Evolutionary conservation across 108 stramenopile genomes (phyloP), one percentile per base, ranked within the genome.

Genomic region (Aurantiochytrium sp.): DNA sequence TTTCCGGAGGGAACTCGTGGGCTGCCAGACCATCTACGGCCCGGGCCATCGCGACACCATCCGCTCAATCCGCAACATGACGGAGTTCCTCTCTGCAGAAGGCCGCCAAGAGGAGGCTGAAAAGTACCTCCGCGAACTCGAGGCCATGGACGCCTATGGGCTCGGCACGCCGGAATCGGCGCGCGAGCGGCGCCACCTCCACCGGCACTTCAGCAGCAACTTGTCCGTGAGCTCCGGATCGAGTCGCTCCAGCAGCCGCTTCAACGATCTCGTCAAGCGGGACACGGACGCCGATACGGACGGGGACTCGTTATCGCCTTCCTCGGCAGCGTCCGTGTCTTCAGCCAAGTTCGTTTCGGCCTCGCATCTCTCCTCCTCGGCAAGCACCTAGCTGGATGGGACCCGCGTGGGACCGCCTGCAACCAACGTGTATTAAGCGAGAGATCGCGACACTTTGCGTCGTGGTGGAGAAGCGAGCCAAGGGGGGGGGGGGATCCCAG

Each of bases 51-150:
- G 73, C 6, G 73, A 81, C 73, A 81, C 73, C 10, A 81, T 81
- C 30, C 73, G 73, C 39, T 81, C 73, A 48, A 41, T 81, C 32
- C 73, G 73, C 39, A 81, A 81, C 73, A 81, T 81, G 73, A 24
- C 73, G 10, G 73, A 81, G 45, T 81, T 81, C 30, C 30, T 81
- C 24, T 12, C 39, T 8, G 12, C 73, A 24, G 24, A 81, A 24
- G 39, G 73, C 8, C 73, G 73, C 12, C 73, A 42, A 21, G 73
- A 48, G 19, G 73, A 81, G 30, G 73, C 73, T 22, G 42, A 81
- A 41, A 48, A 81, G 4, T 81, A 81, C 24, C 19, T 65, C 15
- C 59, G 34, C 19, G 59, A 65, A 27, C 59, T 65, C 59, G 59
- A 65, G 3, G 59, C 59, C 6, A 65, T 65, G 2, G 59, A 65